Percentiles rank a stretch among this genome's conserved stretches.
Conservation (phyloP, 2,329 filamentous ascomycete species). For the Drechslerella dactyloides region DNA sequence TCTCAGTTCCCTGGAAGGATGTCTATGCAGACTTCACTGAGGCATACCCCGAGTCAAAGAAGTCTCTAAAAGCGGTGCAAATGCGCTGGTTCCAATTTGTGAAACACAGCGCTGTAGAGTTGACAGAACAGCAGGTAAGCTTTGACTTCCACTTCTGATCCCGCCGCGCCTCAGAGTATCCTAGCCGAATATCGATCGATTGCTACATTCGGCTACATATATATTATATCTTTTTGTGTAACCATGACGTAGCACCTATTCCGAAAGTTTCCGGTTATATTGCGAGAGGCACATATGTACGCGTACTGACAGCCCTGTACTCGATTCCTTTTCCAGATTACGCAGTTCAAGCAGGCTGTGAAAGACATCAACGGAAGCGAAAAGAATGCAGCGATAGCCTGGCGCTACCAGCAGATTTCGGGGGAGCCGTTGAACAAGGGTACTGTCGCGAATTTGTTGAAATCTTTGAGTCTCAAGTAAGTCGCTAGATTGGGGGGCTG, state of each 20-base stretch:
- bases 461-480: conserved; percentile 15
- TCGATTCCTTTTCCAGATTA: background rate
- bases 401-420: conserved; percentile 32
- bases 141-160: no score
- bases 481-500: background rate
- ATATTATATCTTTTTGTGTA: background rate
- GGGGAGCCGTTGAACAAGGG: conserved; percentile 14
- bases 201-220: background rate
- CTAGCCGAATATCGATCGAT: no score
- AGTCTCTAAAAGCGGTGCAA: conserved; percentile 8
- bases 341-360: conserved; percentile 31
- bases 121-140: conserved; percentile 26
- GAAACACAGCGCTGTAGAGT: conserved; percentile 16
- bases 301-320: background rate
- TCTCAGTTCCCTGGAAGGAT: conserved; percentile 21
- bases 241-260: background rate
- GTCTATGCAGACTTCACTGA: conserved; percentile 9
- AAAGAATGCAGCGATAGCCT: conserved; percentile 37
- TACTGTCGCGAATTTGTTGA: conserved; percentile 28
- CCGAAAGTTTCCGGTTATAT: no score
- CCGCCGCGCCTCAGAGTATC: no score
- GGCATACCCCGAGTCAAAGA: background rate
- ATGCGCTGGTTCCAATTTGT: conserved; percentile 20
- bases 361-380: conserved; percentile 36
- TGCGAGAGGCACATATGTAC: background rate